Percentiles rank a stretch among this genome's conserved stretches.
Conservation (phyloP, 1,284 basidiomycete species). For the Ganoderma lingzhi region DNA sequence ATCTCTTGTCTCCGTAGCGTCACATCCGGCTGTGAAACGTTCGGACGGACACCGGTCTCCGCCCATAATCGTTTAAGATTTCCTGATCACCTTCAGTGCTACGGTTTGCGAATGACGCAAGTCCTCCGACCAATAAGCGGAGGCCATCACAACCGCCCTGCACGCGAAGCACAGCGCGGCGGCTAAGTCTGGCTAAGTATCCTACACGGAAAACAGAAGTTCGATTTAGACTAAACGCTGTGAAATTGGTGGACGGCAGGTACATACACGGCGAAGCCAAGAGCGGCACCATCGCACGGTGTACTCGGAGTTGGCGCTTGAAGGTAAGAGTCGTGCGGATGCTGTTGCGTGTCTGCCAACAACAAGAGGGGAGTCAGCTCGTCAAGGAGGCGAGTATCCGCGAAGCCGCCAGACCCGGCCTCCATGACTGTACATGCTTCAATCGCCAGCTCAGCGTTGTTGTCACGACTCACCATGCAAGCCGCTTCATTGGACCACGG, state of each 20-base stretch:
- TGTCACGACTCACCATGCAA: too few relatives aligned
- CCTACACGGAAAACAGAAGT: neutral
- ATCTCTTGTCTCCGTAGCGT: neutral
- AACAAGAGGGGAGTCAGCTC: neutral
- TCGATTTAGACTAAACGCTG: neutral
- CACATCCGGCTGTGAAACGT: neutral
- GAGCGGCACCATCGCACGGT: neutral
- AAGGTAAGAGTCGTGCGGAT: neutral
- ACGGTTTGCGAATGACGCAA: neutral
- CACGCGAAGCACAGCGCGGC: neutral
- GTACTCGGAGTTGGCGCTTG: neutral
- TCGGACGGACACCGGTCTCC: neutral
- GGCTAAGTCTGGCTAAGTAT: neutral
- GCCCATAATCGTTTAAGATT: neutral
- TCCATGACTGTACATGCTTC: too few relatives aligned
- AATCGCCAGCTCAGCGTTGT: too few relatives aligned
- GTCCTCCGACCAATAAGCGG: neutral
- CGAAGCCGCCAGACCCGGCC: neutral
- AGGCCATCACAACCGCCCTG: neutral
- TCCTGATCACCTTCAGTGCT: neutral
- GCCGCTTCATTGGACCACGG: too few relatives aligned
- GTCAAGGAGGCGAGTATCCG: neutral
- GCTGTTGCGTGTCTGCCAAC: neutral
- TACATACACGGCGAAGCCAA: neutral
- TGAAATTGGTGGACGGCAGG: neutral